Base-by-base conservation (phyloP, 305 asterid genomes). In the Rubia occidens region DNA sequence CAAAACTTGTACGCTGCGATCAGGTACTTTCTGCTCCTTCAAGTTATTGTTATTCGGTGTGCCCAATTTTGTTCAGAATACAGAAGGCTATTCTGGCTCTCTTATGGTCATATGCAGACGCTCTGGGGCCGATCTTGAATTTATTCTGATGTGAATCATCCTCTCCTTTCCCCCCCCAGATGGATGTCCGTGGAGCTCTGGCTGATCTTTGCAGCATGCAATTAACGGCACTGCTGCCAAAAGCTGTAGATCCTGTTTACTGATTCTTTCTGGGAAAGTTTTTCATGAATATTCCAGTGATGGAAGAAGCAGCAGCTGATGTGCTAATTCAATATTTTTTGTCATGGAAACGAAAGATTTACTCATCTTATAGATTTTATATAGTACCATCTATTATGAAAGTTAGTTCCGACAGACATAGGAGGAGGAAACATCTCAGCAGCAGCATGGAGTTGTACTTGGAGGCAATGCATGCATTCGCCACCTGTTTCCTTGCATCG, bases 1-100 rank as follows among this genome's bases (percentile, higher is more conserved):
- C 98, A 8, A 93, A 86, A 82, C 98, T 93, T 21, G 90, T 93
- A 70, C 87, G 97, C 90, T 87, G 90, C 67, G 92, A 93, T 83
- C 97, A 90, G 98, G 97, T 93, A 88, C 82, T 60, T 66, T 72
- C 78, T 6, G 54, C 63, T 59, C 63, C 69, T 67, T 7, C 15
- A 18, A 53, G 60, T 67, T 63, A 49, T 39, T 67, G 9, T 62
- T 55, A 62, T 21, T 13, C 18, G 62, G 8, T 75, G 37, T 58
- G 13, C 51, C 20, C 18, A 24, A 53, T 35, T 35, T 5, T 8
- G 58, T 43, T 8, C 13, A 63, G 17, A 63, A 47, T 8, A 11
- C n/a, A 37, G 14, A n/a, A 37, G 45, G 56, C 24, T 40, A 66
- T 14, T 11, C 10, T 11, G 17, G 3, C 32, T 40, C 42, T 39